These are phyloP conservation scores for Serendipita vermifera DNA, from an alignment of 768 basidiomycete species.

Conservation along the genomic window DNA sequence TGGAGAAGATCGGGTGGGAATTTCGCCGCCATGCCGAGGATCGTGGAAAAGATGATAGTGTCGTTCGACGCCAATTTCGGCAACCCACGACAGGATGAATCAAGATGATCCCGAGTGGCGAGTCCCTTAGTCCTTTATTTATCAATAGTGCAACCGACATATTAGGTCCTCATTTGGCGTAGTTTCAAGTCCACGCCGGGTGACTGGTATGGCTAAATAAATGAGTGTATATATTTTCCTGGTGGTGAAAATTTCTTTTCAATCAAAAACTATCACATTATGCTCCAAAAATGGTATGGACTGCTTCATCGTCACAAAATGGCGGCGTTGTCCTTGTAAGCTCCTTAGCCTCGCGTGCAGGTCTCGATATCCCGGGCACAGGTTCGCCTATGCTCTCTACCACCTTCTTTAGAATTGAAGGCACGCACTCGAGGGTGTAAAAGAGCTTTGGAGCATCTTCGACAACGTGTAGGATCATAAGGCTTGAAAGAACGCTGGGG, in stretches of 20 bases:
- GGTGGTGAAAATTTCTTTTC: too few relatives aligned
- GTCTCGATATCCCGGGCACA: conserved; percentile 56
- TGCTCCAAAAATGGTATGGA: conserved; percentile 18
- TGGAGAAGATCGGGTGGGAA: conserved; percentile 7
- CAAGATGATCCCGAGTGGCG: too few relatives aligned
- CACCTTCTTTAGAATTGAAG: conserved; percentile 58
- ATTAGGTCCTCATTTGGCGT: too few relatives aligned
- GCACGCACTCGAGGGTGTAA: conserved; percentile 47
- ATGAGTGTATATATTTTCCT: too few relatives aligned
- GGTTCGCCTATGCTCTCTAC: conserved; percentile 57
- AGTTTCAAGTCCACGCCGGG: too few relatives aligned
- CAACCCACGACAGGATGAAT: neutral
- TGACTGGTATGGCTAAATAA: too few relatives aligned
- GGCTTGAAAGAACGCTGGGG: conserved; percentile 34
- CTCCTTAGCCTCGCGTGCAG: conserved; percentile 74
- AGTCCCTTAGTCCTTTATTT: too few relatives aligned
- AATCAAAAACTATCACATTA: too few relatives aligned
- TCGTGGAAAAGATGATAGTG: neutral
- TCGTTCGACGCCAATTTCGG: neutral
- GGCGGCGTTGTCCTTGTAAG: conserved; percentile 31
- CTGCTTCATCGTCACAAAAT: conserved; percentile 24
- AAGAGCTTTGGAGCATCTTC: conserved; percentile 41
- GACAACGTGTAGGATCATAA: conserved; percentile 33
- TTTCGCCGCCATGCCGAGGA: neutral
- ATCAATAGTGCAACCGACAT: too few relatives aligned